Evolutionary conservation across 148 eudicot genomes (phyloP).

Genomic region (Selenicereus undatus): DNA sequence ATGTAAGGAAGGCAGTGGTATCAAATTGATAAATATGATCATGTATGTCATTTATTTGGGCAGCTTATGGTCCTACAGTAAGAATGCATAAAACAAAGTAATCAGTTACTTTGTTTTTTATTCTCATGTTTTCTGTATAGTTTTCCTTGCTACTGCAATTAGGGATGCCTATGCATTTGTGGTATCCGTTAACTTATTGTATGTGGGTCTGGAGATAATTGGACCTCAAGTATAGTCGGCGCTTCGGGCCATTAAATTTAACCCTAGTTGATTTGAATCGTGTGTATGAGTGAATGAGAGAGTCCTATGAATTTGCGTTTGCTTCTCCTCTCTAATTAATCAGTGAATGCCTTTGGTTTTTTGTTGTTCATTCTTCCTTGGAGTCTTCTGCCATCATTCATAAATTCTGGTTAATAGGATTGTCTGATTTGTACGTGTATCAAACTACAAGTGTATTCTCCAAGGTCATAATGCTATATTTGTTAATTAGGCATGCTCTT

Average conservation of each 20-base stretch:
- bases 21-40: too few species aligned
- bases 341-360: not conserved
- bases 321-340: not conserved
- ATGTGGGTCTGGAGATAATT: not conserved
- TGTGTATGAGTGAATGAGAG: not conserved
- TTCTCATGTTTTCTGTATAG: not conserved
- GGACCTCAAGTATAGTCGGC: not conserved
- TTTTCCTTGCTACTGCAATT: not conserved
- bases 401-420: not conserved
- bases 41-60: too few species aligned
- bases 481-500: not conserved
- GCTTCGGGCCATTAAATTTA: not conserved
- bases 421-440: not conserved
- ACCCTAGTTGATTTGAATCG: not conserved
- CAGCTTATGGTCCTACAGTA: too few species aligned
- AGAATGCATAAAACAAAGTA: too few species aligned
- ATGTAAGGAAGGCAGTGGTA: not conserved
- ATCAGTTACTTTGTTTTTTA: too few species aligned
- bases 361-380: not conserved
- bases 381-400: not conserved
- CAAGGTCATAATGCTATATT: conserved; percentile 6
- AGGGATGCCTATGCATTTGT: not conserved
- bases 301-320: not conserved
- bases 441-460: not conserved
- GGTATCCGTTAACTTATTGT: not conserved